Base-by-base conservation (phyloP, 331 rosid species). In the Quercus phellos region DNA sequence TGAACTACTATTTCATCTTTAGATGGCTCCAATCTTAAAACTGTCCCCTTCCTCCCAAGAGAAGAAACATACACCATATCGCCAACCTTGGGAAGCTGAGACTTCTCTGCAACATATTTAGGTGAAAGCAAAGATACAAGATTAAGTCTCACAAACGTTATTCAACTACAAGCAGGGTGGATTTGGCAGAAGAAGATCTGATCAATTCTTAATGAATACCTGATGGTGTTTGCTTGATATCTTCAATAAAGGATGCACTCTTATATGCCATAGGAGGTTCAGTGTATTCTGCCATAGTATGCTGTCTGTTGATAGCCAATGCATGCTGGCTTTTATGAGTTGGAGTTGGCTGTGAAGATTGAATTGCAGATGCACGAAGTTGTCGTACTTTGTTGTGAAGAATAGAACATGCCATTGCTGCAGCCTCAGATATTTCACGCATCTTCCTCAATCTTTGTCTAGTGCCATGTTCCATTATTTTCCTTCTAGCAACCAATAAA, bases 1-100 rank as follows among this genome's bases (percentile, higher is more conserved):
- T 86, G 96, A 86, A 92, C 98, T 78, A 87, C 81, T 56, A 92
- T 68, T 81, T 95, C 97, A 70, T 89, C 94, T 80, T 85, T 94
- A 72, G 89, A 79, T 27, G 90, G 83, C 79, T 95, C 92, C 68
- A 90, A 90, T 81, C 74, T 83, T 77, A 92, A 68, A 83, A 95
- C 91, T 6, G 84, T 79, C 29, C 64, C 94, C 32, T 84, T 83
- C 87, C 77, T 90, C 56, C 99, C 94, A 17, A 92, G 86, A 73
- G 97, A 91, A 80, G 90, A 75, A 70, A 91, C 89, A 76, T 77
- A 76, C 78, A 94, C 92, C 83, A 59, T 69, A 81, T 88, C 94
- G 55, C 97, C 98, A 83, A 90, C 93, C 85, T 78, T 88, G 51
- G 93, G 98, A 77, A 81, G 80, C 84, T 69, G 56, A 53, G 81